phyloP scores from a whole-genome alignment of 2,329 filamentous ascomycete species.

The Chaetomiaceae sp. region DNA sequence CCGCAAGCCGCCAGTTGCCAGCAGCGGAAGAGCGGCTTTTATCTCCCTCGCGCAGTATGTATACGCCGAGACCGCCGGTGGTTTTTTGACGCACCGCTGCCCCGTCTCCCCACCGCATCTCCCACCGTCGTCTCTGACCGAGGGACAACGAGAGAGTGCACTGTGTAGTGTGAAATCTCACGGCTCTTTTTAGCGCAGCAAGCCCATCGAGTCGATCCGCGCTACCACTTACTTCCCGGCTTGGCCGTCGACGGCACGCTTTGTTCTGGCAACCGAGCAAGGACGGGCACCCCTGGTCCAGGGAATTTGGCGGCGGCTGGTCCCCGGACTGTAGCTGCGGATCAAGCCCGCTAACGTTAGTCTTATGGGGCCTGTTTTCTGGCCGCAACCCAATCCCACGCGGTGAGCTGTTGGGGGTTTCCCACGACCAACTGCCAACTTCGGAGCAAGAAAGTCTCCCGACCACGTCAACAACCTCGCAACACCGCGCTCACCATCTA shows the following conservation, averaged over 20 bases:
- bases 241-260: too few relatives aligned
- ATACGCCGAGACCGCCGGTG: background rate
- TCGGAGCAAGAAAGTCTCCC: slow-evolving; percentile 1
- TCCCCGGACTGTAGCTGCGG: slow-evolving; percentile 14
- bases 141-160: too few relatives aligned
- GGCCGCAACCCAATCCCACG: slow-evolving; percentile 13
- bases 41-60: background rate
- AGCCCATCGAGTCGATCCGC: too few relatives aligned
- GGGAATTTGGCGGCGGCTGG: background rate
- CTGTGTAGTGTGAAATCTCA: too few relatives aligned
- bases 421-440: background rate
- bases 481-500: background rate
- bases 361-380: slow-evolving; percentile 7
- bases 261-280: background rate
- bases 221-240: too few relatives aligned
- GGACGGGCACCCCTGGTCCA: slow-evolving; percentile 1
- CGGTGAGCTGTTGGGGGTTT: background rate
- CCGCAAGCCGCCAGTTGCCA: slow-evolving; percentile 5
- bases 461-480: background rate
- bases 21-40: background rate
- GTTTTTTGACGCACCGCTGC: too few relatives aligned
- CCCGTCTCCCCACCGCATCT: too few relatives aligned
- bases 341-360: slow-evolving; percentile 16
- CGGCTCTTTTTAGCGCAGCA: too few relatives aligned
- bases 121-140: too few relatives aligned